Evolutionary conservation across 768 basidiomycete genomes (phyloP), one percentile per base, ranked within the genome.

Genomic region (Inosperma sp.): DNA sequence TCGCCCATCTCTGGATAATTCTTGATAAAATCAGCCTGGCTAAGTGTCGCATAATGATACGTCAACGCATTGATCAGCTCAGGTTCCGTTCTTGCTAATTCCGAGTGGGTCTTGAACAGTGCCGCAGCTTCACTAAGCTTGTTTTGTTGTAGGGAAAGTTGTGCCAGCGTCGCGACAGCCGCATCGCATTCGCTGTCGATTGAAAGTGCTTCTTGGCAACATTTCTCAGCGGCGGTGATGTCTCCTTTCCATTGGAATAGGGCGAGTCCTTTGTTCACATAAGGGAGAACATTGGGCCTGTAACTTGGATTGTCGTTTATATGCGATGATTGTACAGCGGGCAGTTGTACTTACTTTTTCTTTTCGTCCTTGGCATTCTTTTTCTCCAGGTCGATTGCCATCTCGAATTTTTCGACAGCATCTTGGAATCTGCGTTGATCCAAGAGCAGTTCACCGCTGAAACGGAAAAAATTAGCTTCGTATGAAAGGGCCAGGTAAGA

Each of bases 191-290:
- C 93, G 9, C 88, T 75, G 67, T 99, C 96, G 49, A 93, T 80
- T 42, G 76, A 72, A 17, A 99, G 75, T 1, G 96, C 96, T 66
- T 98, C 88, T 50, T 83, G 74, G 64, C 93, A 94, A 64, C 92
- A 86, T 16, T 73, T 70, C 67, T 95, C 93, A 1, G 93, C 93
- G 1, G 79, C 81, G 6, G 72, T 75, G 51, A 91, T 77, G 63
- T 98, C 92, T 63, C 95, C 88, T 66, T 91, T 89, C 88, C 88
- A 93, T 71, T 98, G 96, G 79, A 85, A 98, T 41, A 97, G 62
- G 0, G 93, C 88, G 17, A 98, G 84, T n/a, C 94, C 93, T 65
- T 95, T 96, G 83, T 99, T 99, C 48, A 98, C 93, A 36, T 95
- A 73, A 0, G 95, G 88, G 3, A 98, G 78, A 19, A 96, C 95